Evolutionary conservation across 192 early-diverging fungal genomes (phyloP).

Genomic region (Coemansia sp.): DNA sequence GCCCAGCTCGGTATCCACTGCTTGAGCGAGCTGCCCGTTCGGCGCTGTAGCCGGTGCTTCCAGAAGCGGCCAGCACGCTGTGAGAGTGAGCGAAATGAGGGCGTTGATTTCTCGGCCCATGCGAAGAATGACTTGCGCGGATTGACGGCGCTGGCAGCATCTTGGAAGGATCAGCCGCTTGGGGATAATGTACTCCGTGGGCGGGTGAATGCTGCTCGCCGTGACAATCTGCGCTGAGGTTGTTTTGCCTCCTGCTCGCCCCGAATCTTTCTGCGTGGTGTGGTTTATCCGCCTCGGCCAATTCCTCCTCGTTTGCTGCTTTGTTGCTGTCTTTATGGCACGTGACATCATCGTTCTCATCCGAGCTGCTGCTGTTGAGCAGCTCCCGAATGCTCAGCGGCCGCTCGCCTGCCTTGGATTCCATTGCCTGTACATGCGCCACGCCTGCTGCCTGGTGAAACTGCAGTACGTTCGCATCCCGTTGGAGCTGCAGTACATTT

Average conservation of each 20-base stretch:
- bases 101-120: conserved; percentile 1
- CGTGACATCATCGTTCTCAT: conserved; percentile 3
- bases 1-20: neutral
- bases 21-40: conserved; percentile 11
- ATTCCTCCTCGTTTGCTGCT: conserved; percentile 2
- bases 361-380: conserved; percentile 24
- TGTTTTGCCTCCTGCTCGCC: neutral
- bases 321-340: neutral
- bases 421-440: neutral
- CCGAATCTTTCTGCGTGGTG: conserved; percentile 1
- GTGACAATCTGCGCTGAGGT: neutral
- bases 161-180: conserved; percentile 9
- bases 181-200: neutral
- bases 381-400: conserved; percentile 31
- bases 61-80: neutral
- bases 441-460: neutral
- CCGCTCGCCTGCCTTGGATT: neutral
- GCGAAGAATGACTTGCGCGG: neutral
- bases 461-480: too few species aligned
- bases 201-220: neutral
- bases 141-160: neutral
- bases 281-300: conserved; percentile 14
- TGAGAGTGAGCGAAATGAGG: conserved; percentile 4
- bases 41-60: neutral
- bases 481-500: too few species aligned